Conservation (phyloP, 176 grass and related monocot species). For the Poa pratensis region DNA sequence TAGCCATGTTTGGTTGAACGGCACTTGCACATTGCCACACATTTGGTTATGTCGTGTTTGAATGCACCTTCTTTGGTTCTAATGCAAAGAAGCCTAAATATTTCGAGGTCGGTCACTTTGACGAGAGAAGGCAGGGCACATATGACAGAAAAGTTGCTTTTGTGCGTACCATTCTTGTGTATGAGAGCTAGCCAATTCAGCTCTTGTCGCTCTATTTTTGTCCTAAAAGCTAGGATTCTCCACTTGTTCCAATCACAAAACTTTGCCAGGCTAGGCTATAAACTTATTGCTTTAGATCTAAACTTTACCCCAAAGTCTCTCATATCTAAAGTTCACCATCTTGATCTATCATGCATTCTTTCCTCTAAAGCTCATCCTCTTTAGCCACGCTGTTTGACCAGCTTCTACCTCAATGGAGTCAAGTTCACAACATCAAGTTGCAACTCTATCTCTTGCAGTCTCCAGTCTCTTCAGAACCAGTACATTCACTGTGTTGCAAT, state of each 20-base stretch:
- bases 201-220: neutral
- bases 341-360: neutral
- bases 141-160: neutral
- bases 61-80: neutral
- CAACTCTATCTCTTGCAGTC: neutral
- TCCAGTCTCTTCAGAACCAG: neutral
- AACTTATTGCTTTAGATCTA: neutral
- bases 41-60: neutral
- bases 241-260: neutral
- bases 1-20: neutral
- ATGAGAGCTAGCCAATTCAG: neutral
- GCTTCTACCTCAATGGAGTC: neutral
- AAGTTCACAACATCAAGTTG: neutral
- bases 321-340: neutral
- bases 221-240: conserved; percentile 21
- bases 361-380: neutral
- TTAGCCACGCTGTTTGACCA: neutral
- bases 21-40: neutral
- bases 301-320: neutral
- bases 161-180: neutral
- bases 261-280: neutral
- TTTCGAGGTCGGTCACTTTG: neutral
- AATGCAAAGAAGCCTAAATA: neutral
- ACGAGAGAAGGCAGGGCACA: neutral
- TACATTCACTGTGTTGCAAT: neutral